Conservation (phyloP, 202 grass and related monocot species). For the Cymbopogon flexuosus region DNA sequence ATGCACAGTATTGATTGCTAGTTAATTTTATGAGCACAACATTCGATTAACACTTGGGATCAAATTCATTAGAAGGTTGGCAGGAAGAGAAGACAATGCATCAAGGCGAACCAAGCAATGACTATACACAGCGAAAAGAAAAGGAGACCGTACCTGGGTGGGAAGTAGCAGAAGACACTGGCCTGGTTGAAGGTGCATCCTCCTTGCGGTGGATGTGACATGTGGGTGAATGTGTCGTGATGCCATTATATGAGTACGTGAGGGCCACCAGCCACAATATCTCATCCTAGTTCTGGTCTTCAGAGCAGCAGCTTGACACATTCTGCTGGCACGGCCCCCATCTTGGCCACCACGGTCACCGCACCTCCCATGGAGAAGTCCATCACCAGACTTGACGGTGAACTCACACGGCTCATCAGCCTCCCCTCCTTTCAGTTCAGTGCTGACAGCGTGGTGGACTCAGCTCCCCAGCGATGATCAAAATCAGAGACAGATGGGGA, state of each 20-base stretch:
- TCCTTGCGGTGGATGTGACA: constrained; percentile 61
- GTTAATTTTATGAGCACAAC: background rate
- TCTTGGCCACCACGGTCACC: constrained; percentile 62
- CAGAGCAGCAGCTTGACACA: constrained; percentile 72
- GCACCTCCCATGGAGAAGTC: constrained; percentile 73
- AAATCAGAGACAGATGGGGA: background rate
- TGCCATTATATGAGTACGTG: constrained; percentile 58
- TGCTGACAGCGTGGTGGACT: background rate
- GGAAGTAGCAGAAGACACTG: constrained; percentile 82
- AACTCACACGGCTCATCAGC: background rate
- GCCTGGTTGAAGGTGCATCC: constrained; percentile 75
- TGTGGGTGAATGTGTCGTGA: constrained; percentile 55
- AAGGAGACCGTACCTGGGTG: constrained; percentile 50
- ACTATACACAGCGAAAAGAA: background rate
- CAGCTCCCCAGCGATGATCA: background rate
- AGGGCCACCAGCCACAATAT: constrained; percentile 56
- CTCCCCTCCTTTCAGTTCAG: background rate
- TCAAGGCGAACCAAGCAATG: background rate
- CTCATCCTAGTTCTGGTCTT: constrained; percentile 70
- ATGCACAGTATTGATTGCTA: background rate
- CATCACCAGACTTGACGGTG: constrained; percentile 38
- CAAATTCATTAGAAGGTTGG: background rate
- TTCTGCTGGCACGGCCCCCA: constrained; percentile 61
- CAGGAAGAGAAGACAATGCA: background rate
- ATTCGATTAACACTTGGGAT: background rate